A percentile compares a stretch with the other conserved stretches of the same genome.
Evolutionary conservation across 2,329 filamentous ascomycete genomes (phyloP).

Genomic region (Fusarium sp.): DNA sequence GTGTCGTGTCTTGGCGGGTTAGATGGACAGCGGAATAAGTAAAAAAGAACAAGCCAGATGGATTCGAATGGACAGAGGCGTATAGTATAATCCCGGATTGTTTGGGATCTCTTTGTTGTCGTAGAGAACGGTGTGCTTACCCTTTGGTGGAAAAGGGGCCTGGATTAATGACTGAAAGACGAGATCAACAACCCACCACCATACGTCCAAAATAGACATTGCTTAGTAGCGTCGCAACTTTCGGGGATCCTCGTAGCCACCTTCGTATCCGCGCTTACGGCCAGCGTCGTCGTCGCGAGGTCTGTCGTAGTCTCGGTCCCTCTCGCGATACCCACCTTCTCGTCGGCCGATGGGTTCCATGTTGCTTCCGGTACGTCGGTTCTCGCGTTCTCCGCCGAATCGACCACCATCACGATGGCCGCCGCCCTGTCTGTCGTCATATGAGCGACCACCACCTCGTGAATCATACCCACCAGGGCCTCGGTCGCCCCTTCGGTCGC

Average conservation of each 20-base stretch:
- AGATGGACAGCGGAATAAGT: slow-evolving; percentile 13
- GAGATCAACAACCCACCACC: slow-evolving; percentile 46
- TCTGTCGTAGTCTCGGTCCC: slow-evolving; percentile 67
- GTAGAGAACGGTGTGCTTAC: slow-evolving; percentile 36
- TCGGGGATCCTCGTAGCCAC: slow-evolving; percentile 81
- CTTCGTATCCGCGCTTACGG: slow-evolving; percentile 80
- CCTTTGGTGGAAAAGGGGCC: slow-evolving; percentile 41
- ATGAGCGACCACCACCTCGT: slow-evolving; percentile 68
- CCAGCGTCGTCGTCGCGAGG: slow-evolving; percentile 68
- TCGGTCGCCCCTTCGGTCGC: slow-evolving; percentile 57
- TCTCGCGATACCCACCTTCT: slow-evolving; percentile 68
- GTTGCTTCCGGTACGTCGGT: slow-evolving; percentile 78
- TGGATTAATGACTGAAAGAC: slow-evolving; percentile 40
- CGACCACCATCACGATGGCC: slow-evolving; percentile 62
- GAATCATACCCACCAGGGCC: slow-evolving; percentile 72
- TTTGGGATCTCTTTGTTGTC: slow-evolving; percentile 21
- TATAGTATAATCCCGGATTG: slow-evolving; percentile 6
- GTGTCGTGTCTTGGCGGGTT: slow-evolving; percentile 22
- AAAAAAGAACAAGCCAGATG: neutral
- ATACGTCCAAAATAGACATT: slow-evolving; percentile 19
- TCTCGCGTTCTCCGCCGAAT: slow-evolving; percentile 59
- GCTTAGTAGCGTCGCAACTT: slow-evolving; percentile 73
- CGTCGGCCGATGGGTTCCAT: slow-evolving; percentile 83
- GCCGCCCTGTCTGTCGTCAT: slow-evolving; percentile 67
- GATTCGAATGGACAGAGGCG: neutral